phyloP scores from a whole-genome alignment of 768 basidiomycete species.

The Boletus rubescentipes region DNA sequence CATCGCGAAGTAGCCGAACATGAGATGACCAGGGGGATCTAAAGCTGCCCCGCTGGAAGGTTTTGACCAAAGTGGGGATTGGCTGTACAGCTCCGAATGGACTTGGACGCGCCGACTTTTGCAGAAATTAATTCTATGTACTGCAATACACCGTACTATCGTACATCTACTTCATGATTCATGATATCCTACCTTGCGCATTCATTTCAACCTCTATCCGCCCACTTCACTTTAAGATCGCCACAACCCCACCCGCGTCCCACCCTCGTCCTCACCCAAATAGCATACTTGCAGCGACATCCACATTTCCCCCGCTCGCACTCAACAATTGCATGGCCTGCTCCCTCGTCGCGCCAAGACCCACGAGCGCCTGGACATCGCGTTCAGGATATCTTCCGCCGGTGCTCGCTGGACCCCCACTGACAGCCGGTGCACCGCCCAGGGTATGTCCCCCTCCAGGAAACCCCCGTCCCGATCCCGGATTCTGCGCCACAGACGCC shows the following conservation, averaged over 20 bases:
- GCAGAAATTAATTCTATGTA: not conserved
- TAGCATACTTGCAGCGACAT: constrained; percentile 83
- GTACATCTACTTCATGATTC: constrained; percentile 4
- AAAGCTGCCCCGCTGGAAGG: no score
- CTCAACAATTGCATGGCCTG: constrained; percentile 74
- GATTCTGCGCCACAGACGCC: constrained; percentile 34
- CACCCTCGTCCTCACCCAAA: constrained; percentile 50
- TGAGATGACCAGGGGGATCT: no score
- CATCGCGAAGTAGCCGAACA: no score
- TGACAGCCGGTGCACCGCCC: constrained; percentile 44
- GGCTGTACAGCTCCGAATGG: no score
- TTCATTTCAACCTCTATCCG: not conserved
- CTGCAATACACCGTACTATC: not conserved
- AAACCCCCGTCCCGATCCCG: constrained; percentile 47
- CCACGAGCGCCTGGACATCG: constrained; percentile 63
- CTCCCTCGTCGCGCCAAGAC: constrained; percentile 75
- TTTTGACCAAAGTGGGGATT: no score
- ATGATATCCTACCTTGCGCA: not conserved
- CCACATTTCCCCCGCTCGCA: constrained; percentile 82
- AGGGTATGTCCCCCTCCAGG: constrained; percentile 70
- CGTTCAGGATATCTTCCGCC: constrained; percentile 58
- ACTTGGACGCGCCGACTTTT: no score
- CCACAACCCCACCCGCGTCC: not conserved
- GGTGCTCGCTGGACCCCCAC: constrained; percentile 37
- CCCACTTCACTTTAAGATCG: constrained; percentile 5